Percentiles rank a stretch among this genome's conserved stretches.
Conservation (phyloP, 78 protist species). For the Tieghemostelium lacteum region DNA sequence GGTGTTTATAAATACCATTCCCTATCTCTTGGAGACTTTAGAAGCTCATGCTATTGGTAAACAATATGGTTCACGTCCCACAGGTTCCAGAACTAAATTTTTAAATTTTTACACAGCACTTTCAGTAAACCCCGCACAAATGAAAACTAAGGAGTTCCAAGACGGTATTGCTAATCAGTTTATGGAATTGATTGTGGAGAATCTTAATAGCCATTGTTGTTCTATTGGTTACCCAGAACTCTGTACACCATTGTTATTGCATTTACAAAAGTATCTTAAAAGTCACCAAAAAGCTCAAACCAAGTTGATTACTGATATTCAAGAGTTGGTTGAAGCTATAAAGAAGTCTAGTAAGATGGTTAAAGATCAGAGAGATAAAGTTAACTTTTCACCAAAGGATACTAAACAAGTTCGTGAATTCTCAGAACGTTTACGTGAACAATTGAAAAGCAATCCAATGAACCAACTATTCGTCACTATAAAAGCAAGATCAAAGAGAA, state of each 20-base stretch:
- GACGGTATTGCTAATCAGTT: conserved; percentile 26
- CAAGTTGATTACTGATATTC: conserved; percentile 18
- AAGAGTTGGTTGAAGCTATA: conserved; percentile 47
- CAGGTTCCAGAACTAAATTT: conserved; percentile 1
- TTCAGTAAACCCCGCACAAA: conserved; percentile 4
- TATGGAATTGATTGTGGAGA: conserved; percentile 36
- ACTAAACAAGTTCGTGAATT: conserved; percentile 55
- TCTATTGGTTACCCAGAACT: conserved; percentile 92
- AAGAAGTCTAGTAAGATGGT: conserved; percentile 17
- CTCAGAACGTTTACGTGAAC: not conserved
- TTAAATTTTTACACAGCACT: conserved; percentile 56
- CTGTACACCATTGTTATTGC: conserved; percentile 42
- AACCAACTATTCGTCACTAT: not conserved
- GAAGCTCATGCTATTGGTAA: not conserved
- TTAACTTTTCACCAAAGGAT: conserved; percentile 75
- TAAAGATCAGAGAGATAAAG: conserved; percentile 47
- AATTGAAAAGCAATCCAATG: conserved; percentile 25
- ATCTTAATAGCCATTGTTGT: conserved; percentile 22
- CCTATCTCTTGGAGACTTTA: conserved; percentile 58
- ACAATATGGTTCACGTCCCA: no score
- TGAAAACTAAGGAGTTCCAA: conserved; percentile 31
- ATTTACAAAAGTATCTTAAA: conserved; percentile 14
- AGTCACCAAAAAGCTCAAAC: not conserved
- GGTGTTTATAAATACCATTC: conserved; percentile 61
- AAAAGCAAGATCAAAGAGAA: not conserved